Conservation (phyloP, 148 eudicot genomes). For the Cornus suecica region DNA sequence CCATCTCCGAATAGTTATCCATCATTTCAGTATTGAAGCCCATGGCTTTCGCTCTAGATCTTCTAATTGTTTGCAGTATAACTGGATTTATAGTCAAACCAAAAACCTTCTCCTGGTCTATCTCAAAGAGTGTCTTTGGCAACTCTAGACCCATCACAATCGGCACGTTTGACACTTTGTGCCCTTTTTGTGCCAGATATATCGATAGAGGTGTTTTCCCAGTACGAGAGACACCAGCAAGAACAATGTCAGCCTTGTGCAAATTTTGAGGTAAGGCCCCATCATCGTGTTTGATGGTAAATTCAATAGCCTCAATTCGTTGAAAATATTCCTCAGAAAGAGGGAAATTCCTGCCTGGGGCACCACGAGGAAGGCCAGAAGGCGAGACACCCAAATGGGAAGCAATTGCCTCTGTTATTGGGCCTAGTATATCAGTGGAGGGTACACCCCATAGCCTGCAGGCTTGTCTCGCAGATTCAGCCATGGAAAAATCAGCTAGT, state of each 20-base stretch:
- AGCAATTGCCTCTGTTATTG: conserved; percentile 78
- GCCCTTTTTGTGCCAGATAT: conserved; percentile 86
- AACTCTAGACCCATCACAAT: conserved; percentile 63
- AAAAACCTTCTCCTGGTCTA: conserved; percentile 75
- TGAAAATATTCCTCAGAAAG: conserved; percentile 77
- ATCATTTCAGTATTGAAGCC: conserved; percentile 50
- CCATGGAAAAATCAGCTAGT: conserved; percentile 83
- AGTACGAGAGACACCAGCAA: conserved; percentile 85
- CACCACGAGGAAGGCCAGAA: conserved; percentile 90
- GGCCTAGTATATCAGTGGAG: conserved; percentile 68
- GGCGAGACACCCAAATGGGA: conserved; percentile 85
- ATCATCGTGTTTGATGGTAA: conserved; percentile 94
- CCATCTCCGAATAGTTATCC: conserved; percentile 74
- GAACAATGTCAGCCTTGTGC: conserved; percentile 71
- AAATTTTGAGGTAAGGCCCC: conserved; percentile 85
- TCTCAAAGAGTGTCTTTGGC: conserved; percentile 63
- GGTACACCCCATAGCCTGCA: conserved; percentile 73
- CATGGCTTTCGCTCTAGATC: conserved; percentile 70
- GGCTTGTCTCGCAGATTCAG: conserved; percentile 70
- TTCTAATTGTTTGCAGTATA: conserved; percentile 72
- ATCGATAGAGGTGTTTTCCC: conserved; percentile 94
- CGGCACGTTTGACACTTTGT: conserved; percentile 91
- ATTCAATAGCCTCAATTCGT: conserved; percentile 89
- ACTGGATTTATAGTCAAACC: conserved; percentile 77
- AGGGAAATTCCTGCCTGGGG: conserved; percentile 54